phyloP scores from a whole-genome alignment of 805 yeast species.

The Blastobotrys robertii region DNA sequence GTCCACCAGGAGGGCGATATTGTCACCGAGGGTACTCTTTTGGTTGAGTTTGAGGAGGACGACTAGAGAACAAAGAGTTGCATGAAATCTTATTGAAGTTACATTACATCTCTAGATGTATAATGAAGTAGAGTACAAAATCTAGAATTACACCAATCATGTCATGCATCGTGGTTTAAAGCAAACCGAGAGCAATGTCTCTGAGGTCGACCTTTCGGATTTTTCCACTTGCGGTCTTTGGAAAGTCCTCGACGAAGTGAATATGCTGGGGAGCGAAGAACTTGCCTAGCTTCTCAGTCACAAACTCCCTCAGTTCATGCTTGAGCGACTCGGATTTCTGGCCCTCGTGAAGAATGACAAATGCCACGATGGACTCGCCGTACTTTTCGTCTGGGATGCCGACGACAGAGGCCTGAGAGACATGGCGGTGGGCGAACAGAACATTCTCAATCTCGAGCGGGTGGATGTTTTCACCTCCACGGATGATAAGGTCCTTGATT shows the following conservation, averaged over 20 bases:
- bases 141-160: neutral
- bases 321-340: slow-evolving; percentile 4
- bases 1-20: slow-evolving; percentile 22
- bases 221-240: slow-evolving; percentile 26
- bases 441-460: slow-evolving; percentile 25
- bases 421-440: slow-evolving; percentile 18
- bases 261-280: slow-evolving; percentile 24
- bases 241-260: slow-evolving; percentile 19
- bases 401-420: slow-evolving; percentile 24
- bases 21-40: slow-evolving; percentile 24
- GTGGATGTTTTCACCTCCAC: slow-evolving; percentile 27
- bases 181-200: slow-evolving; percentile 9
- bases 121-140: too few relatives aligned
- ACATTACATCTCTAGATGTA: neutral
- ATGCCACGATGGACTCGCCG: slow-evolving; percentile 24
- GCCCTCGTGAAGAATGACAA: slow-evolving; percentile 14
- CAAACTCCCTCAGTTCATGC: slow-evolving; percentile 16
- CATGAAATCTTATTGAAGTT: neutral
- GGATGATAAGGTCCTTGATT: slow-evolving; percentile 25
- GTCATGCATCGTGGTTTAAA: neutral
- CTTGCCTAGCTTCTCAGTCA: slow-evolving; percentile 19
- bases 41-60: slow-evolving; percentile 23
- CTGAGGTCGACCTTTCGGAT: slow-evolving; percentile 24
- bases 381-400: slow-evolving; percentile 24
- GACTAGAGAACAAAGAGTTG: neutral